Base-by-base conservation (phyloP, 805 yeast species). In the Pichia nanzhaoensis region DNA sequence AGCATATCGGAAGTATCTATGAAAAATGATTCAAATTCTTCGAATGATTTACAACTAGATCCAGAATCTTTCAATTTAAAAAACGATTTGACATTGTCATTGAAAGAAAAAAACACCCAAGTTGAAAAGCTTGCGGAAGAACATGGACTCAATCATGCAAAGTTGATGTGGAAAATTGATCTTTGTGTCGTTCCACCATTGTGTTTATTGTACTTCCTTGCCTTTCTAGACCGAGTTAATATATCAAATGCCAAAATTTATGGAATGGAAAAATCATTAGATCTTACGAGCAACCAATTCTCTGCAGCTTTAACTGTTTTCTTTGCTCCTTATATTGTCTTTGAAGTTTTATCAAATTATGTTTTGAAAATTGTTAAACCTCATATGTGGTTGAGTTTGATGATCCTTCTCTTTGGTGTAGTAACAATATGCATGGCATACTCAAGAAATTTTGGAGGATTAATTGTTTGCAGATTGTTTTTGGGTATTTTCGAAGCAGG, bases 161-260 rank as follows among this genome's bases (percentile, higher is more conserved):
- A 66, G 52, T 63, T 84, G 22, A 75, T 77, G 77, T 67, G 77
- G 71, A 84, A 82, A 55, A 68, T 81, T 28, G 91, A 84, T 55
- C 43, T 77, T 1, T 76, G 85, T 49, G 80, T 85, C 34, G 80
- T 84, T 24, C 88, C 90, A 4, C 80, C 88, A n/a, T 82, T 86
- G 52, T 78, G 88, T 56, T 56, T 84, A 24, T 68, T 86, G 37
- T 86, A 86, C 57, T 77, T 86, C 61, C 71, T 85, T 50, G 82
- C 91, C 1, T 86, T 85, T 57, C 65, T 86, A 56, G 95, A 86
- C 60, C 71, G 95, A 61, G 90, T 85, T 47, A 86, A 86, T 60
- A 83, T 86, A 50, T 78, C 90, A 27, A 85, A 86, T 62, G 95
- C 95, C 7, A 78, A 78, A 48, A 74, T 82, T 45, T 84, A 84